These are phyloP conservation scores for Kodamaea alishanica DNA, from an alignment of 1,139 yeast species.

Conservation along the genomic window DNA sequence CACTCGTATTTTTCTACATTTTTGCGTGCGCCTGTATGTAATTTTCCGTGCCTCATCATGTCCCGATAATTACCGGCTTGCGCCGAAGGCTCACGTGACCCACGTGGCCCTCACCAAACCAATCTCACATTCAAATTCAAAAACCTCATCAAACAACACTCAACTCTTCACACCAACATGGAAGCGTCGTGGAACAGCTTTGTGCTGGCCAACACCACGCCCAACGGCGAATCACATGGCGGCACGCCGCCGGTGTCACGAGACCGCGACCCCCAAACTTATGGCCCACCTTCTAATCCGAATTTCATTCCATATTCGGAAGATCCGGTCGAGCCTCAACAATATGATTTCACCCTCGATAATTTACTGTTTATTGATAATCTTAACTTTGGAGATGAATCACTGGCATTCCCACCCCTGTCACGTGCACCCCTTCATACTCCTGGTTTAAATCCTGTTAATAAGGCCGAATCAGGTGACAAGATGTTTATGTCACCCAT, in stretches of 20 bases:
- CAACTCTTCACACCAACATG: slow-evolving; percentile 11
- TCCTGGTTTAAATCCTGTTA: slow-evolving; percentile 27
- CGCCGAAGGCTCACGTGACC: too few species aligned
- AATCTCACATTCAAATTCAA: too few species aligned
- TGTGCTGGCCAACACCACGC: slow-evolving; percentile 4
- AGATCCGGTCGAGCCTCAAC: slow-evolving; percentile 2
- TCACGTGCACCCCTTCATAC: slow-evolving; percentile 22
- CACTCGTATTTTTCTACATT: too few species aligned
- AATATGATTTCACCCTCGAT: slow-evolving; percentile 27
- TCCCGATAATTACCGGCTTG: too few species aligned
- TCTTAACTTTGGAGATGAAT: slow-evolving; percentile 19
- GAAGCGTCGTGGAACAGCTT: slow-evolving; percentile 10
- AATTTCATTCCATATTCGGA: neutral
- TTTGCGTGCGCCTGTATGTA: too few species aligned
- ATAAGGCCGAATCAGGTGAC: slow-evolving; percentile 12
- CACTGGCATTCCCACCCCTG: slow-evolving; percentile 38
- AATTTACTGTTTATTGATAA: slow-evolving; percentile 30
- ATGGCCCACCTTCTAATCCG: too few species aligned
- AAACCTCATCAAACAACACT: slow-evolving; percentile 9
- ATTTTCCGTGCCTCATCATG: too few species aligned
- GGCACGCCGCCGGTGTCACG: neutral
- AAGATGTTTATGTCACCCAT: slow-evolving; percentile 35
- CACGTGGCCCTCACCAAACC: too few species aligned
- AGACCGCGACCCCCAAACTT: too few species aligned
- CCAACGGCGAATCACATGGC: neutral